phyloP scores from a whole-genome alignment of 177 flowering plant genomes.

The Tripterygium wilfordii region DNA sequence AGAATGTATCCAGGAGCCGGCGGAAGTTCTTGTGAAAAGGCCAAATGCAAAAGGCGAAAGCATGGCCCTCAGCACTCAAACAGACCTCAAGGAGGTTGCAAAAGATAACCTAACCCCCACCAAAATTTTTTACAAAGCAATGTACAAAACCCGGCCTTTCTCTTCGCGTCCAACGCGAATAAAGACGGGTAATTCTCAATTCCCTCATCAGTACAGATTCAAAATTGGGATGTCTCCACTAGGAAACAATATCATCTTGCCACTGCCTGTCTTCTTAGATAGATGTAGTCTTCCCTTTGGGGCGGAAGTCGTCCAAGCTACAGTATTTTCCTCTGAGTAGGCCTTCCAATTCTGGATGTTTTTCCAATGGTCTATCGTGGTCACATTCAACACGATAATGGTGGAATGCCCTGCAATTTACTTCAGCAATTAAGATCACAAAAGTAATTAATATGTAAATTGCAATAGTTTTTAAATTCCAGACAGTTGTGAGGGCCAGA shows the following conservation, averaged over 20 bases:
- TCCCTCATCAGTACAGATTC: not conserved
- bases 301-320: slow-evolving; percentile 65
- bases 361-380: slow-evolving; percentile 40
- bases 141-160: slow-evolving; percentile 9
- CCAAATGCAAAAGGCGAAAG: not conserved
- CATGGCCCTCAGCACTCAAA: not conserved
- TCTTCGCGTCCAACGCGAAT: not conserved
- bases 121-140: not conserved
- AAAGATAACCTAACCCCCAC: slow-evolving; percentile 2
- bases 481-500: too few species aligned
- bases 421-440: not conserved
- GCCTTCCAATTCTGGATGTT: slow-evolving; percentile 74
- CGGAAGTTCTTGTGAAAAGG: not conserved
- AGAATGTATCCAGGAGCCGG: slow-evolving; percentile 3
- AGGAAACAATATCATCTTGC: not conserved
- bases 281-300: slow-evolving; percentile 55
- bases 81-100: slow-evolving; percentile 5
- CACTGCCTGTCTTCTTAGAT: too few species aligned
- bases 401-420: slow-evolving; percentile 81
- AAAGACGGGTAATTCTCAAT: not conserved
- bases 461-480: too few species aligned
- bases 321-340: slow-evolving; percentile 68
- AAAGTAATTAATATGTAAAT: too few species aligned
- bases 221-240: slow-evolving; percentile 22
- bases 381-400: slow-evolving; percentile 51